Percentiles rank a stretch among this genome's conserved stretches.
phyloP scores from a whole-genome alignment of 1,284 basidiomycete species.

The Singerocomus inundabilis region DNA sequence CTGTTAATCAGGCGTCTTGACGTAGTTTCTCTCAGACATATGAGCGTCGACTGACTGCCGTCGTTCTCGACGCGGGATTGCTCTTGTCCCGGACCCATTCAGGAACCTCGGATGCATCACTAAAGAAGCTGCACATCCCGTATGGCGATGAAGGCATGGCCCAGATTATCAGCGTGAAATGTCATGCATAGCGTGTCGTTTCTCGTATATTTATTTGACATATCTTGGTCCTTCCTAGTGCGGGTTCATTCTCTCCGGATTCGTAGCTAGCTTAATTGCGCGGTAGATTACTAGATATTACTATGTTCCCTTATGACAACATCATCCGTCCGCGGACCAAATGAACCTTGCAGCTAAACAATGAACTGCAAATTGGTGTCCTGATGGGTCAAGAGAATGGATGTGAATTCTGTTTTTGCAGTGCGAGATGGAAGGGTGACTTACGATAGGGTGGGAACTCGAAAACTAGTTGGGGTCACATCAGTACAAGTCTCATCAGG shows the following conservation, averaged over 20 bases:
- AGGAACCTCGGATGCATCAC: not conserved
- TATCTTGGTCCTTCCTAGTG: not conserved
- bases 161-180: slow-evolving; percentile 35
- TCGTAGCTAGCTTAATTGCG: not conserved
- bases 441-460: slow-evolving; percentile 75
- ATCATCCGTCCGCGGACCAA: not conserved
- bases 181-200: slow-evolving; percentile 15
- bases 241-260: not conserved
- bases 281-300: not conserved
- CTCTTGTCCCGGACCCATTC: slow-evolving; percentile 5
- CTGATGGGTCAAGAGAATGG: slow-evolving; percentile 8
- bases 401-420: not conserved
- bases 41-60: slow-evolving; percentile 50
- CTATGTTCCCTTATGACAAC: not conserved
- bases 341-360: slow-evolving; percentile 16
- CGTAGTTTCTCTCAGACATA: slow-evolving; percentile 41
- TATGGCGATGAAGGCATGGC: slow-evolving; percentile 36
- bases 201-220: not conserved
- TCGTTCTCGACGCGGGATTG: slow-evolving; percentile 47
- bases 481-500: slow-evolving; percentile 1
- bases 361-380: slow-evolving; percentile 33
- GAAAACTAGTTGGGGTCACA: slow-evolving; percentile 48
- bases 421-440: slow-evolving; percentile 17
- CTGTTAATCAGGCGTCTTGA: not conserved
- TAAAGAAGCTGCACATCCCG: slow-evolving; percentile 16